Evolutionary conservation across 2,329 filamentous ascomycete genomes (phyloP), one percentile per base, ranked within the genome.

Genomic region (Xylaria sp.): DNA sequence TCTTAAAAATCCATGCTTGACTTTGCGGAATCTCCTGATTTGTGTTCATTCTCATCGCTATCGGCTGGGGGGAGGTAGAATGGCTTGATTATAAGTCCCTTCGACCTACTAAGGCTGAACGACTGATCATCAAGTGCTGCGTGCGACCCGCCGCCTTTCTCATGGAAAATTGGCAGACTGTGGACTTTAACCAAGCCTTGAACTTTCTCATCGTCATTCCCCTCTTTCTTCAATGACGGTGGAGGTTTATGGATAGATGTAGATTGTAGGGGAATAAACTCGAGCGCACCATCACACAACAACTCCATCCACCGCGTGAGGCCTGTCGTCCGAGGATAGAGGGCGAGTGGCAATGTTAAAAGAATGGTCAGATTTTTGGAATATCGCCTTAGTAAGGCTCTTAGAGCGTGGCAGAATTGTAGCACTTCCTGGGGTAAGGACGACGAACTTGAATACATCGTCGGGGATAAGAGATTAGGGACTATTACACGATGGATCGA

Each of bases 11-110:
- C 92, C 59, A 97, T 86, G 72, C 92, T 90, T 66, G 86, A 85
- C 75, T 93, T 93, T 61, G 85, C 86, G 2, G 86, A 84, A 72
- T 86, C 86, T 70, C 80, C 81, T 59, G 87, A 78, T 46, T 81
- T 78, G 63, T 78, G 80, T 33, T 84, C 82, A 72, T 94, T 93
- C 1, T 92, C 93, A n/a, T 72, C 70, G 18, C 25, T 48, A 64
- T 94, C 92, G 49, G 95, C 84, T 0, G 96, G 96, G 31, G 96
- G 96, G 52, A 99, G 84, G 78, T 92, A 96, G 80, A 94, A 98
- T 0, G 94, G 94, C 75, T 91, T 92, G 72, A 99, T 94, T 48
- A 93, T 88, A 73, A 99, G 89, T 61, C 93, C 94, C 75, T 88
- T 90, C 2, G 88, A 87, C 75, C 93, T 86, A 79, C 94, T 97